phyloP scores from a whole-genome alignment of 225 moss, liverwort and hornwort genomes.

The Climacium dendroides region DNA sequence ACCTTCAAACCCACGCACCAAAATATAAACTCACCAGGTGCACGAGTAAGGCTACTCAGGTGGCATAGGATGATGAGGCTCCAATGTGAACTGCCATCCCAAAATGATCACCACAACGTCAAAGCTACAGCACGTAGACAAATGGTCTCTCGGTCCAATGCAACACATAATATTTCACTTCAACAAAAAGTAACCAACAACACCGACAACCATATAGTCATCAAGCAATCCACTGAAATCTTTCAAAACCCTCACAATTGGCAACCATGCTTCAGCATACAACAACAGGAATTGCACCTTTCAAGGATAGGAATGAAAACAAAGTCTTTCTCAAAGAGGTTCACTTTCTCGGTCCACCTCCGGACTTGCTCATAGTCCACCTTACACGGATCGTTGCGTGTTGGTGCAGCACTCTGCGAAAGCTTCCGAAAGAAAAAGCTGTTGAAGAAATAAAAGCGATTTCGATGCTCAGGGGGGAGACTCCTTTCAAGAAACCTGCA shows the following conservation, averaged over 20 bases:
- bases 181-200: fast-evolving
- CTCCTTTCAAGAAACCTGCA: too few species aligned
- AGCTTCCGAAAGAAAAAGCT: too few species aligned
- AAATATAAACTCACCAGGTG: not conserved
- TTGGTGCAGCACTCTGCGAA: too few species aligned
- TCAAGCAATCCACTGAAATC: fast-evolving
- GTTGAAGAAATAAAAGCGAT: too few species aligned
- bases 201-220: too few species aligned
- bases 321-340: too few species aligned
- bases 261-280: not conserved
- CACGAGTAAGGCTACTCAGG: not conserved
- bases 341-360: too few species aligned
- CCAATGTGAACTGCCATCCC: not conserved
- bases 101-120: not conserved
- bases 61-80: not conserved
- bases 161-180: not conserved
- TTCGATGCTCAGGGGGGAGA: too few species aligned
- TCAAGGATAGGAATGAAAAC: too few species aligned
- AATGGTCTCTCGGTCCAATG: not conserved
- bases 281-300: not conserved
- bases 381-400: too few species aligned
- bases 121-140: not conserved
- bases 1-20: too few species aligned
- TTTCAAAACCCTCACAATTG: not conserved
- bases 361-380: too few species aligned